Evolutionary conservation across 495 filamentous ascomycete species (phyloP).

Genomic region (Saxophila tyrrhenica): DNA sequence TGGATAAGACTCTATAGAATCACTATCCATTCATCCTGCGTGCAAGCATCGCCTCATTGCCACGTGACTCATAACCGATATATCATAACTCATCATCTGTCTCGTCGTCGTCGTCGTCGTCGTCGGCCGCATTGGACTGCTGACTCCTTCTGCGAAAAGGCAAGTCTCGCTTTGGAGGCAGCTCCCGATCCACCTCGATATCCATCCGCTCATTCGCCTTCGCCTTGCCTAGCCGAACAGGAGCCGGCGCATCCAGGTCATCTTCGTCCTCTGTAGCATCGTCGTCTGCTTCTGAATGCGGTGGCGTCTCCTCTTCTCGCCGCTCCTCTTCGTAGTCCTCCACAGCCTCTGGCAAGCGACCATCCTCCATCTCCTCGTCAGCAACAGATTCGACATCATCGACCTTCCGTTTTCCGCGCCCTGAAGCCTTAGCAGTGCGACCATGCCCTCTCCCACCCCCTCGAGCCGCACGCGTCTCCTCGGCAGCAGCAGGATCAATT

Average conservation of each 20-base stretch:
- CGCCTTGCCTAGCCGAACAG: background rate
- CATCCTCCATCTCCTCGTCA: slow-evolving; percentile 17
- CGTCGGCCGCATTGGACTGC: background rate
- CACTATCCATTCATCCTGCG: too few species aligned
- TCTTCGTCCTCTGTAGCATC: slow-evolving; percentile 25
- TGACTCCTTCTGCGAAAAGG: slow-evolving; percentile 13
- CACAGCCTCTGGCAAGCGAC: slow-evolving; percentile 3
- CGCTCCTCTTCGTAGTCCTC: slow-evolving; percentile 1
- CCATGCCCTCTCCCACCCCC: slow-evolving; percentile 2
- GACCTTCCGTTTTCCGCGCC: slow-evolving; percentile 25
- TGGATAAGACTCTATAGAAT: too few species aligned
- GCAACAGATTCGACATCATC: slow-evolving; percentile 15
- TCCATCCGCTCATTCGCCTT: background rate
- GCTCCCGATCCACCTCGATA: background rate
- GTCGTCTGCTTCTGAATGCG: slow-evolving; percentile 4
- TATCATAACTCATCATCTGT: slow-evolving; percentile 14
- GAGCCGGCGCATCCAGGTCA: slow-evolving; percentile 3
- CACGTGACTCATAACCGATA: background rate
- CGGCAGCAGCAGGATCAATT: slow-evolving; percentile 35
- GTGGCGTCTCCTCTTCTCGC: slow-evolving; percentile 11
- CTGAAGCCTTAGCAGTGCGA: slow-evolving; percentile 20
- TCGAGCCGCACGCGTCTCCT: slow-evolving; percentile 1
- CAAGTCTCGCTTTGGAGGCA: slow-evolving; percentile 13
- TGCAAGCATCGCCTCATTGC: too few species aligned
- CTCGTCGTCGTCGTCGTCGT: slow-evolving; percentile 9